Evolutionary conservation across 2,329 filamentous ascomycete species (phyloP).

Genomic region (Trichoderma polysporum): DNA sequence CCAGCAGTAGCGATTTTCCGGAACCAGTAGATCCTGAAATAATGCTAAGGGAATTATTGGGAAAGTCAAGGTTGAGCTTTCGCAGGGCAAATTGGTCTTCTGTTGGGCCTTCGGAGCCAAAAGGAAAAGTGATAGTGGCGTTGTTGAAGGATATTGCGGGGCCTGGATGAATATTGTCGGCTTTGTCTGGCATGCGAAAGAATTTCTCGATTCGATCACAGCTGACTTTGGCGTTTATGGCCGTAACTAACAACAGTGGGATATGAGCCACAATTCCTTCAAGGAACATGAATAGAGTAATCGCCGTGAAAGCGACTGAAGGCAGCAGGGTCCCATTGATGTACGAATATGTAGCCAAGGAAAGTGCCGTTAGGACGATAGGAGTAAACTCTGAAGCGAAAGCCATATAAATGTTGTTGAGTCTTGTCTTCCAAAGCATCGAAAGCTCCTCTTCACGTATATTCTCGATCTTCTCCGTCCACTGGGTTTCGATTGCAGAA

Average conservation of each 20-base stretch:
- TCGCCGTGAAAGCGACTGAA: constrained; percentile 20
- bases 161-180: neutral
- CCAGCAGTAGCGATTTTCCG: constrained; percentile 20
- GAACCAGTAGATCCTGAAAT: constrained; percentile 20
- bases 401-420: constrained; percentile 13
- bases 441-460: constrained; percentile 12
- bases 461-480: constrained; percentile 15
- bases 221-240: constrained; percentile 17
- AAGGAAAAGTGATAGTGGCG: neutral
- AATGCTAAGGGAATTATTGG: constrained; percentile 11
- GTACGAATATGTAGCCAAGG: constrained; percentile 11
- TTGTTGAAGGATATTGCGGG: neutral
- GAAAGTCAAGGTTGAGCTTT: constrained; percentile 15
- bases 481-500: constrained; percentile 18
- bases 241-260: neutral
- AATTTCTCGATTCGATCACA: constrained; percentile 14
- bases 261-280: constrained; percentile 7
- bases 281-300: constrained; percentile 18
- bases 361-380: constrained; percentile 3
- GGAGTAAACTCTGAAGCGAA: constrained; percentile 15
- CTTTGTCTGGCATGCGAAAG: constrained; percentile 5
- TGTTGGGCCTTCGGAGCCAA: neutral
- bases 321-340: constrained; percentile 15
- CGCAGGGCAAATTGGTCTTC: constrained; percentile 14
- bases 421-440: constrained; percentile 4